Evolutionary conservation across 371 early-diverging fungal genomes (phyloP).

Genomic region (Syncephalis plumigaleata): DNA sequence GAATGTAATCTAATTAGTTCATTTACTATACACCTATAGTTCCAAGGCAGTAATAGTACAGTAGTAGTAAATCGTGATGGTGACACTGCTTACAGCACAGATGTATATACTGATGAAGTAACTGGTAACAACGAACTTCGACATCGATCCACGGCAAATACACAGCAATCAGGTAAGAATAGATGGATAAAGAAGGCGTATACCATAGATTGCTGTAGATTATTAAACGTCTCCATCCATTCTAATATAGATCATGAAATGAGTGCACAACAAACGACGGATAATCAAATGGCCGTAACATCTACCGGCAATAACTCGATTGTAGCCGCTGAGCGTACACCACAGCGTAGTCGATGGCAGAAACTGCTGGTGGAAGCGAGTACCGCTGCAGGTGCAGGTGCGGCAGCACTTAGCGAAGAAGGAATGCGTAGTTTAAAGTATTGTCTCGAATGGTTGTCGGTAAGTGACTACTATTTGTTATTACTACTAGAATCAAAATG

Average conservation of each 20-base stretch:
- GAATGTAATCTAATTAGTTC: too few species aligned
- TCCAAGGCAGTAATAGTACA: too few species aligned
- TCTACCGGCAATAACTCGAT: constrained; percentile 7
- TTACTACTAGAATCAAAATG: neutral
- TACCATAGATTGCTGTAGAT: too few species aligned
- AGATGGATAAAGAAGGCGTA: too few species aligned
- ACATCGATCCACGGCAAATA: too few species aligned
- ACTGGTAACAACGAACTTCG: too few species aligned
- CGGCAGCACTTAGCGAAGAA: constrained; percentile 61
- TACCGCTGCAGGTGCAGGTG: constrained; percentile 46
- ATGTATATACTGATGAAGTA: too few species aligned
- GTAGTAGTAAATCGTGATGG: too few species aligned
- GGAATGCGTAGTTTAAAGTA: constrained; percentile 58
- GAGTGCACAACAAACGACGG: constrained; percentile 4
- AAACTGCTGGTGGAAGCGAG: constrained; percentile 51
- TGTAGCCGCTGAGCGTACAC: constrained; percentile 5
- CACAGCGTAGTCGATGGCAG: constrained; percentile 39
- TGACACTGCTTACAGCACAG: too few species aligned
- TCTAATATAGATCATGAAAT: constrained; percentile 1
- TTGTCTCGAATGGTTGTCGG: constrained; percentile 66
- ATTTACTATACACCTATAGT: too few species aligned
- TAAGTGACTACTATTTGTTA: constrained; percentile 12
- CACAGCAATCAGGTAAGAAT: too few species aligned
- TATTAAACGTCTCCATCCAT: too few species aligned
- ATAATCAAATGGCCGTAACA: constrained; percentile 4